phyloP scores from a whole-genome alignment of 495 filamentous ascomycete species.

The Pseudevernia furfuracea region DNA sequence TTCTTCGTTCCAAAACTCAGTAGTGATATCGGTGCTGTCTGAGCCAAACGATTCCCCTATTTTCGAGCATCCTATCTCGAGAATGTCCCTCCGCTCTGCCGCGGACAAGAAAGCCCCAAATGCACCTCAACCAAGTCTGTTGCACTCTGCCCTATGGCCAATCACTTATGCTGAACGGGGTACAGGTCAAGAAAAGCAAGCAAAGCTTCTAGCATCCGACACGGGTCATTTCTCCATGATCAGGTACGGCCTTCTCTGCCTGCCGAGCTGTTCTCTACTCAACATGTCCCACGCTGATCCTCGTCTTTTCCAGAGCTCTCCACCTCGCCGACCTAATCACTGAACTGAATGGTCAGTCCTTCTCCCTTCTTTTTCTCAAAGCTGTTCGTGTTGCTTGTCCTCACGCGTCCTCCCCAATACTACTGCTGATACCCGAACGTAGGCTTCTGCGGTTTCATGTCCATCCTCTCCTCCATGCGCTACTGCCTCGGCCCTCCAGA shows the following conservation, averaged over 20 bases:
- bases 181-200: constrained; percentile 75
- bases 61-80: not conserved
- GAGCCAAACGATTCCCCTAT: not conserved
- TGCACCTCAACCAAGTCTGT: constrained; percentile 25
- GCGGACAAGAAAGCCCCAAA: constrained; percentile 15
- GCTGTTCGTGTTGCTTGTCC: not conserved
- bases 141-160: not conserved
- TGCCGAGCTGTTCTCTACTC: constrained; percentile 6
- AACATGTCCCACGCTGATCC: constrained; percentile 21
- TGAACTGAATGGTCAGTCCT: constrained; percentile 72
- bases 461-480: constrained; percentile 89
- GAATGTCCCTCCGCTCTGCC: constrained; percentile 25
- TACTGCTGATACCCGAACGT: not conserved
- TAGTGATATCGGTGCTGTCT: not conserved
- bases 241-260: constrained; percentile 39
- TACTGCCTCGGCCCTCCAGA: constrained; percentile 75
- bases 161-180: not conserved
- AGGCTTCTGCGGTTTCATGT: constrained; percentile 68
- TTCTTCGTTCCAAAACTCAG: not conserved
- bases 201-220: constrained; percentile 66
- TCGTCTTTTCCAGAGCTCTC: constrained; percentile 52
- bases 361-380: not conserved
- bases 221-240: constrained; percentile 74
- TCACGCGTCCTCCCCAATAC: not conserved
- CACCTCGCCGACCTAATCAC: constrained; percentile 95